These are phyloP conservation scores for Rutstroemia sydowiana DNA, from an alignment of 2,329 filamentous ascomycete genomes.

Conservation along the genomic window DNA sequence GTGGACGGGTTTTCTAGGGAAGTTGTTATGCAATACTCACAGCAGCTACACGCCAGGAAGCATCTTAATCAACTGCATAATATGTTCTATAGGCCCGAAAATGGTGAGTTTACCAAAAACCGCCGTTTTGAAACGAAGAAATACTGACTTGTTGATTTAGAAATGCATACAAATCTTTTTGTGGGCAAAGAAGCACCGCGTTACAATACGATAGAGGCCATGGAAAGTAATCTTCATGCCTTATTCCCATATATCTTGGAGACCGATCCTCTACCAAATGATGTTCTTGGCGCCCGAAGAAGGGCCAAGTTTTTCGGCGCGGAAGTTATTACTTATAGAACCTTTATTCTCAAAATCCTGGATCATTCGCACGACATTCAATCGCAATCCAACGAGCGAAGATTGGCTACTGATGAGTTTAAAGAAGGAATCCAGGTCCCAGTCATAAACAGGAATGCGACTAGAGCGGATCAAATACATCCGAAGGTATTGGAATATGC, in stretches of 20 bases:
- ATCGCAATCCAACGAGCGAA: conserved; percentile 13
- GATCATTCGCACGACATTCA: conserved; percentile 28
- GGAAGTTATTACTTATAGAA: conserved; percentile 80
- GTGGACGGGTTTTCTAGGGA: conserved; percentile 38
- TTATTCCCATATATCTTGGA: conserved; percentile 44
- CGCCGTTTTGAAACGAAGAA: conserved; percentile 43
- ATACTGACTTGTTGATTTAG: too few relatives aligned
- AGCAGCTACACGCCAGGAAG: conserved; percentile 57
- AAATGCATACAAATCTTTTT: too few relatives aligned
- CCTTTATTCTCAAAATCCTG: conserved; percentile 56
- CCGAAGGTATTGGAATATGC: conserved; percentile 47
- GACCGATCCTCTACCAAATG: conserved; percentile 58
- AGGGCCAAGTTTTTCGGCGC: conserved; percentile 94
- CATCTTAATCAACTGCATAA: conserved; percentile 56
- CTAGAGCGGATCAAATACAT: conserved; percentile 32
- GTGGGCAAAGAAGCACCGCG: conserved; percentile 24
- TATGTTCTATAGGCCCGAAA: conserved; percentile 29
- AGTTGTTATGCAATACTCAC: conserved; percentile 53
- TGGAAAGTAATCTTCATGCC: conserved; percentile 35
- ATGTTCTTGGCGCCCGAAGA: conserved; percentile 77
- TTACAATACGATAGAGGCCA: conserved; percentile 40
- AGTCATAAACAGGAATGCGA: conserved; percentile 33
- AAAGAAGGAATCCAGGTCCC: conserved; percentile 27
- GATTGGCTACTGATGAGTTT: conserved; percentile 19
- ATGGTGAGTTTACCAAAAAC: conserved; percentile 14